Evolutionary conservation across 768 basidiomycete genomes (phyloP), one percentile per base, ranked within the genome.

Genomic region (Astraeus odoratus): DNA sequence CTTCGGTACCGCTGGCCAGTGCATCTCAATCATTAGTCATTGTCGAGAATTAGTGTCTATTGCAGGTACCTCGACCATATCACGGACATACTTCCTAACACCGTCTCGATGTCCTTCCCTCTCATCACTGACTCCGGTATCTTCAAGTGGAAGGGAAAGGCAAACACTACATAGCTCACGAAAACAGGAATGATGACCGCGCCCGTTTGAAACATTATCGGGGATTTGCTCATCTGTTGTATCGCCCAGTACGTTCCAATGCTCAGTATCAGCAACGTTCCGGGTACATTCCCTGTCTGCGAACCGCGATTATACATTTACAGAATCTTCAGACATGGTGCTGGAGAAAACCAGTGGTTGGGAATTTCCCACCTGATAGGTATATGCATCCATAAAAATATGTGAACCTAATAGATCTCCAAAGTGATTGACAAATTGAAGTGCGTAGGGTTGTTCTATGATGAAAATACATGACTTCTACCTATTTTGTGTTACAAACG

Each of bases 91-190:
- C 44, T 66, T 19, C 61, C 64, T 0, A 67, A 66, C 46, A 51
- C 53, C 9, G 53, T 67, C 31, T 61, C 65, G 9, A 60, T 66
- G 52, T 58, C 62, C 26, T 57, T 64, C 44, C 65, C 65, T 2
- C 62, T 62, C 5, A 63, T 66, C 44, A 60, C 54, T 5, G 66
- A 66, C 33, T 64, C 61, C 3, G 60, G 60, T 16, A 58, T 62
- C 48, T 62, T 62, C 53, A 62, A 62, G 38, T 58, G 60, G 1
- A 58, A 44, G 30, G 61, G 61, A 1, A 55, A 55, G 39, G 60
- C 59, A 3, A 62, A 62, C 45, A 62, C 58, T 1, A 42, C 57
- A 0, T 56, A 60, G 34, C 59, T 62, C 22, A 53, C 48, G 7
- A 62, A 60, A 57, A 62, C 56, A 3, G 61, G 60, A 6, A 62